Evolutionary conservation across 768 basidiomycete genomes (phyloP).

Genomic region (Pisolithus sp.): DNA sequence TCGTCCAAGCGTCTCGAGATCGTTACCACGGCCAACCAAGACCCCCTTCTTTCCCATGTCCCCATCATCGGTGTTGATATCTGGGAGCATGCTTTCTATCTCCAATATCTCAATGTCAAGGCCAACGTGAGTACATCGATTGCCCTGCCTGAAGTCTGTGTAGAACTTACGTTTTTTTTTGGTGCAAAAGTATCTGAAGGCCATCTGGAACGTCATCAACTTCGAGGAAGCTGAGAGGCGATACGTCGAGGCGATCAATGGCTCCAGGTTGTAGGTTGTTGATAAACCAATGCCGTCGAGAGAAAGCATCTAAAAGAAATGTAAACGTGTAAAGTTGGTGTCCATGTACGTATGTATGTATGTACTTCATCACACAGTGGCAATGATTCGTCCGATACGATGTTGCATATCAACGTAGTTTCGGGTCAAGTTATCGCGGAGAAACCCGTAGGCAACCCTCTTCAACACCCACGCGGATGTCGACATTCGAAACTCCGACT

Average conservation of each 20-base stretch:
- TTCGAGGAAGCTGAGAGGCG: conserved; percentile 73
- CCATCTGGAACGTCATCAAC: conserved; percentile 69
- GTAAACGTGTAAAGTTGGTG: neutral
- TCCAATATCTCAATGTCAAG: conserved; percentile 96
- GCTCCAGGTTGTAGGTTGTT: conserved; percentile 30
- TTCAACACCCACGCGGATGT: too few species aligned
- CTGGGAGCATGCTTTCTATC: conserved; percentile 96
- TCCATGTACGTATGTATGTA: neutral
- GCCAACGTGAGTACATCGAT: conserved; percentile 62
- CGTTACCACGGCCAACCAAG: conserved; percentile 91
- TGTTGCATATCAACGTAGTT: too few species aligned
- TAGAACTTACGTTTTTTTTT: conserved; percentile 1
- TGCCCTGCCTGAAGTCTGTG: neutral
- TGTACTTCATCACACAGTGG: neutral
- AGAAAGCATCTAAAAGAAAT: neutral
- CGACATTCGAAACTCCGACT: too few species aligned
- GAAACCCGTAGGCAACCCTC: too few species aligned
- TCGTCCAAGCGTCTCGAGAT: conserved; percentile 71
- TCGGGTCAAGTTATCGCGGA: too few species aligned
- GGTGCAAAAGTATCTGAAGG: conserved; percentile 56
- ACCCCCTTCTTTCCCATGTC: conserved; percentile 69
- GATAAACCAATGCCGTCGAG: neutral
- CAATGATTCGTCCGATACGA: neutral
- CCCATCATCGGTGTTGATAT: conserved; percentile 91
- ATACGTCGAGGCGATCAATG: conserved; percentile 37